Conservation (phyloP, 176 grass and related monocot species). For the Carex kokanica region DNA sequence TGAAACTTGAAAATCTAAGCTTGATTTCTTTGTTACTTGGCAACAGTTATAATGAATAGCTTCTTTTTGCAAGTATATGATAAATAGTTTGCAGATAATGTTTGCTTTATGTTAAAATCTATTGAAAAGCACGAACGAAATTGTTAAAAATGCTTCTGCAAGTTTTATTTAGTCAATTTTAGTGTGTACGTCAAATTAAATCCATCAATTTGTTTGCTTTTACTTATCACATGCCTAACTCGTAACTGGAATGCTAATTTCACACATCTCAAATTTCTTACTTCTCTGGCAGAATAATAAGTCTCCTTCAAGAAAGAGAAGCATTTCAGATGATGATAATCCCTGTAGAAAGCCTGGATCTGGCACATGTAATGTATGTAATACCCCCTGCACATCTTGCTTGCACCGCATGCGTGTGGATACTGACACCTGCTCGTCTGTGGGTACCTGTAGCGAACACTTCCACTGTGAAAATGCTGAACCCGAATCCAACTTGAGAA, state of each 20-base stretch:
- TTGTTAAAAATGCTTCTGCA: neutral
- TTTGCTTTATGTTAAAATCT: neutral
- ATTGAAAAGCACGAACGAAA: neutral
- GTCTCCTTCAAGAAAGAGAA: slow-evolving; percentile 21
- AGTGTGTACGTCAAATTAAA: neutral
- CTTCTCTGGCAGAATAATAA: slow-evolving; percentile 10
- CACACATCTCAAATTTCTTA: slow-evolving; percentile 11
- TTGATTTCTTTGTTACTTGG: neutral
- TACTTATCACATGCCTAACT: neutral
- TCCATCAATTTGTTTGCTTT: neutral
- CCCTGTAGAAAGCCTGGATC: neutral
- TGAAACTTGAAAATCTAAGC: neutral
- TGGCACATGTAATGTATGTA: slow-evolving; percentile 26
- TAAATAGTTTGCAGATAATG: neutral
- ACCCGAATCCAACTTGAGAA: slow-evolving; percentile 4
- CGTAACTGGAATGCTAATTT: neutral
- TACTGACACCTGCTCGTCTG: slow-evolving; percentile 16
- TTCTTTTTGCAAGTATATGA: neutral
- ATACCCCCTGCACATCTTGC: slow-evolving; percentile 26
- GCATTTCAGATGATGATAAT: slow-evolving; percentile 6
- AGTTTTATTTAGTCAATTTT: neutral
- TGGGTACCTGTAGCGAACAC: slow-evolving; percentile 4
- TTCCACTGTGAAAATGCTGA: slow-evolving; percentile 3
- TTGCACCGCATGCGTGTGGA: slow-evolving; percentile 18
- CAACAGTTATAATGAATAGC: neutral